Base-by-base conservation (phyloP, 108 stramenopile genomes). In the Cylindrotheca closterium region DNA sequence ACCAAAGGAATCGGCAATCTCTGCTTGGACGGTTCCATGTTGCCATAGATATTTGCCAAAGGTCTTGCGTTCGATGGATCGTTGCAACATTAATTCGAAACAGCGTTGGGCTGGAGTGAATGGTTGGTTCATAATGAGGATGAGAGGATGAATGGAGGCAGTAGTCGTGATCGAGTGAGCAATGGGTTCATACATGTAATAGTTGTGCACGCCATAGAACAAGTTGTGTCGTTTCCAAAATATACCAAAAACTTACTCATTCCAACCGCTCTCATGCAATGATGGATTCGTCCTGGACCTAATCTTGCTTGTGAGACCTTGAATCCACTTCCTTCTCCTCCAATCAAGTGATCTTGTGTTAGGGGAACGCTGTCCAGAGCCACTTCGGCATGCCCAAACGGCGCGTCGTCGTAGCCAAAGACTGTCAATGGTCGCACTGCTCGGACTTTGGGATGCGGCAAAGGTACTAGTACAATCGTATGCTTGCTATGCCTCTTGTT, bases 251-350 rank as follows among this genome's bases (percentile, higher is more conserved):
- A 65, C 71, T 73, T 69, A 74, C 84, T 86, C 58, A 92, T 67
- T 46, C 98, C 98, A 58, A 98, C 74, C 0, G 93, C 89, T 48
- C 98, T 77, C 98, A 99, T 99, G 79, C 98, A 99, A 75, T 99
- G 98, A 84, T 97, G 97, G 53, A 99, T 91, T 29, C 98, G 85
- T 51, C 98, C 98, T 23, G 98, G 97, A 19, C 98, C 98, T 8
- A 99, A 71, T 31, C 98, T 63, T 25, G 88, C 81, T 74, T 99
- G 98, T 2, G 98, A 94, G 31, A 99, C 97, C 60, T 89, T 79
- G 68, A 98, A 98, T 24, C 98, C 98, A 46, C 83, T 64, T 34
- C 97, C 98, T 65, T 93, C 89, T 19, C 94, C 96, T 25, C 89
- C 64, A 58, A 99, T 66, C 27, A 93, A 71, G 46, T 83, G 75